Base-by-base conservation (phyloP, 2,329 filamentous ascomycete species). In the Orbilia quercus region DNA sequence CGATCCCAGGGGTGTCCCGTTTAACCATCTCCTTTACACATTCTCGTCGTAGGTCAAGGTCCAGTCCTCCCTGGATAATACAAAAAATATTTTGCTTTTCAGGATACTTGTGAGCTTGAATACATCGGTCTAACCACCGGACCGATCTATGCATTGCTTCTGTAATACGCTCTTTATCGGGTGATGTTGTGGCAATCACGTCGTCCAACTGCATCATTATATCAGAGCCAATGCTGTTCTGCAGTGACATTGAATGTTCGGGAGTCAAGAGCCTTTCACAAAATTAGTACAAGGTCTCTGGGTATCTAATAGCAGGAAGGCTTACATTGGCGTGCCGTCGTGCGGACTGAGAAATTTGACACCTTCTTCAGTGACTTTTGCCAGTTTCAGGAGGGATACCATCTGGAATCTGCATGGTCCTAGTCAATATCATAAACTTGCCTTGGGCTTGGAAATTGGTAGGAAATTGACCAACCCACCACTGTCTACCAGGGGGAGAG, bases 161-260 rank as follows among this genome's bases (percentile, higher is more conserved):
- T 74, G 89, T 87, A 87, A 99, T 98, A 59, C 96, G 89, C 18
- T 84, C 89, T 64, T 87, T 84, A 81, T 99, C 95, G 0, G 94
- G 94, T 0, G 92, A 97, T 0, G 95, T 99, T 0, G 95, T 98
- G 28, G 92, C 94, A 57, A 99, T 90, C 12, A 99, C 96, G 81
- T 99, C 96, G 83, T 99, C 95, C 2, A 99, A 88, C 82, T 99
- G 96, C 96, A 99, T 99, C 76, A 98, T 97, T 77, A 99, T 98
- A 82, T 99, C 95, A 75, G 92, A 96, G 75, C 95, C 95, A 78
- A 99, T 99, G 62, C 90, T 94, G 81, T 99, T 98, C 80, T 99
- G 95, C 2, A 99, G 85, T 9, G 89, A 90, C 78, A 99, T 97
- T 0, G 95, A 98, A 82, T 98, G 94, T 81, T 99, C 96, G 0